Evolutionary conservation across 768 basidiomycete genomes (phyloP), one percentile per base, ranked within the genome.

Genomic region (Chalciporus chontae): DNA sequence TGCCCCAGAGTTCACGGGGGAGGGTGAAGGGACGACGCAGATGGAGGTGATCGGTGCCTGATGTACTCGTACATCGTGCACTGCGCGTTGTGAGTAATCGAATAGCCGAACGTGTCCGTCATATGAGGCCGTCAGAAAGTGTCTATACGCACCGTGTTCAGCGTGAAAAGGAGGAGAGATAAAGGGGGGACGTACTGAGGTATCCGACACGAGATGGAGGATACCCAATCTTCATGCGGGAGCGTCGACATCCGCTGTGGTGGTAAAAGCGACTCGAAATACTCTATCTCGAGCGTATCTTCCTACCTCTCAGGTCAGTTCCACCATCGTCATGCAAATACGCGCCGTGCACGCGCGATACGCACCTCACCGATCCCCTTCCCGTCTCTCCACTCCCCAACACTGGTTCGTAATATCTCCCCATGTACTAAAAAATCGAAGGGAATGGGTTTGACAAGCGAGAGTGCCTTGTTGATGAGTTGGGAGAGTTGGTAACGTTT

Each of bases 401-500:
- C 64, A 23, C 75, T 83, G 0, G 78, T 76, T 40, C 87, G 73
- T 3, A 97, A 67, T 11, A 97, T 78, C 62, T 89, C 82, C n/a
- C 92, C 91, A 40, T 79, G 75, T 37, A 96, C 74, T 40, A 99
- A 69, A 67, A 97, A 98, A 68, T 99, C 94, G 64, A 97, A 97
- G 0, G 94, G 94, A 3, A 95, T 74, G 0, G 89, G 83, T 47
- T 81, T 80, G 0, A 77, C 66, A 15, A 87, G 79, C 21, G 79
- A 77, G 23, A 98, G 74, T 1, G 94, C 90, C 63, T 96, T 96
- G 73, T 99, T 99, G 51, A 99, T 84, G 38, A 98, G 85, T 53
- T 97, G 93, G 1, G 94, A 97, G 27, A 99, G 85, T 60, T 97
- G 95, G 68, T 89, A 98, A n/a, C 95, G 84, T 50, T 79, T 81